Base-by-base conservation (phyloP, 495 filamentous ascomycete species). In the Hyaloscypha finlandica region DNA sequence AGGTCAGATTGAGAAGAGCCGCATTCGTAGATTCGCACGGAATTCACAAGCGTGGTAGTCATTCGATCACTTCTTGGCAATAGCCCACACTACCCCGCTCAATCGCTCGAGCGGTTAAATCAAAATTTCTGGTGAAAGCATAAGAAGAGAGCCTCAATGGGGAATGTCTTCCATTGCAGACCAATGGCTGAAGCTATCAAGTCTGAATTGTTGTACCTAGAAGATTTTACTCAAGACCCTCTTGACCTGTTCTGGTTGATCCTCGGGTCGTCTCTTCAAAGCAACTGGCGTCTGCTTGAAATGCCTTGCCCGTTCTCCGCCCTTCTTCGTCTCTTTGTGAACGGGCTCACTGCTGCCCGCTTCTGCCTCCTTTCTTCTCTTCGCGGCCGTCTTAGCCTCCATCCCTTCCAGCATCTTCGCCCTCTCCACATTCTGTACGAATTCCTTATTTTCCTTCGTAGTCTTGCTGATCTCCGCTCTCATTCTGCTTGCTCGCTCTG, bases 141-240 rank as follows among this genome's bases (percentile, higher is more conserved):
- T 25, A 25, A 25, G 25, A 37, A 37, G 12, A 12, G 35, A 37
- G 12, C 12, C 12, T 37, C 35, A 37, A 37, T 25, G 25, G 35
- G 6, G 12, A 37, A 37, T 37, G 35, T 37, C 35, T 37, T 12
- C 6, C 35, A 37, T 8, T 6, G 6, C 35, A 37, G 6, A 37
- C 12, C 6, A 37, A 37, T 0, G 42, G 42, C 42, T 48, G 42
- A 0, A 48, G 42, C 42, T 48, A 16, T 6, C 11, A 4, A 48
- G 16, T 12, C 42, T 11, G 42, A 14, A 48, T 48, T 19, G 8
- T 6, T 12, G 11, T 48, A 48, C 42, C 83, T 74, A 89, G 74
- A 96, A 96, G 62, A 96, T 92, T 79, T 90, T 90, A 72, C 90
- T 91, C 64, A 96, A 76, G 11, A 97, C 88, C 72, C 90, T 86